Base-by-base conservation (phyloP, 768 basidiomycete genomes). In the Sutorius australiensis region DNA sequence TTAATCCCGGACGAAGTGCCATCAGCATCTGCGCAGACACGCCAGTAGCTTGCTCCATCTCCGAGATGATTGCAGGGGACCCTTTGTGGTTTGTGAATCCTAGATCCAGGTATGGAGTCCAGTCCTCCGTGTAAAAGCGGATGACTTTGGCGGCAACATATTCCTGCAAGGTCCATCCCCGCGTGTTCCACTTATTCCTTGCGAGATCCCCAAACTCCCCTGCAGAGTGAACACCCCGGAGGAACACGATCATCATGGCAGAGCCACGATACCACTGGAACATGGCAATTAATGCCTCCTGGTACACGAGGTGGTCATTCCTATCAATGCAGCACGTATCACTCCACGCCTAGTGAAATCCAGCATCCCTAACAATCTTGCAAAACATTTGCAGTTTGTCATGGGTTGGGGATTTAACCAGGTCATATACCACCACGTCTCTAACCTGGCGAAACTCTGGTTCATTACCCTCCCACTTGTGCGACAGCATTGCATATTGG, bases 321-420 rank as follows among this genome's bases (percentile, higher is more conserved):
- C 17, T 44, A 3, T 59, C 17, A 14, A 59, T 54, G 27, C 58
- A 59, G 27, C 58, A 59, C 0, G 58, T 58, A 14, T 59, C 55
- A 12, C 50, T 48, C 57, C 57, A 58, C 1, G 50, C 50, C 57
- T 54, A 51, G 3, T 45, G 9, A 6, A 46, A 57, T 3, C 51
- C 56, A 6, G 42, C 46, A 16, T 50, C 56, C 19, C 40, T 50
- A 2, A 43, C 51, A 2, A 50, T 46, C 27, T 37, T 31, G 40
- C 51, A 53, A 36, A 59, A 58, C 24, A 12, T 33, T 30, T 11
- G 43, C 0, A 59, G 27, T n/a, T 53, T 59, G 24, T 53, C 19
- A 9, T 58, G 33, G 13, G 46, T 13, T 4, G n/a, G 46, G 8
- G 33, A 47, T 5, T 27, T 9, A 2, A 17, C 46, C 4, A 47